Percentiles rank a stretch among this genome's conserved stretches.
These are phyloP conservation scores for Keithomyces neogunnii DNA, from an alignment of 2,329 filamentous ascomycete species.

Conservation along the genomic window DNA sequence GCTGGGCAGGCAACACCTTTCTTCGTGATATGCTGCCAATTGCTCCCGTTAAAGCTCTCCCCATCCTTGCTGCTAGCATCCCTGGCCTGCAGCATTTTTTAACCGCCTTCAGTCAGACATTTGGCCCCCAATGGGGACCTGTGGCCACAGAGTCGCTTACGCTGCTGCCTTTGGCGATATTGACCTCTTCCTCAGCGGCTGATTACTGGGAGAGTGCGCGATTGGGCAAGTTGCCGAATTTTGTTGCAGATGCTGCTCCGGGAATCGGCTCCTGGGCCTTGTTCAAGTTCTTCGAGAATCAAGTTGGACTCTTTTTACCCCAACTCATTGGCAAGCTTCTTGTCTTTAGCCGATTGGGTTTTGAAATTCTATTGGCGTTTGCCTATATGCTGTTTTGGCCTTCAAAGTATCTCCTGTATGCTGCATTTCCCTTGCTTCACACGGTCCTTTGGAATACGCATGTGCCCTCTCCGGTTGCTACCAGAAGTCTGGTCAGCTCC, in stretches of 20 bases:
- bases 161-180: slow-evolving; percentile 57
- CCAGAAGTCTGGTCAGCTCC: slow-evolving; percentile 54
- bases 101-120: slow-evolving; percentile 53
- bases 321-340: slow-evolving; percentile 51
- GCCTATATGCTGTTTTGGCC: slow-evolving; percentile 60
- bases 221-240: slow-evolving; percentile 44
- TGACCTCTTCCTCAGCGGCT: slow-evolving; percentile 56
- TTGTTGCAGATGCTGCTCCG: slow-evolving; percentile 54
- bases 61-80: slow-evolving; percentile 66
- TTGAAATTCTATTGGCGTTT: slow-evolving; percentile 60
- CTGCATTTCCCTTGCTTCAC: slow-evolving; percentile 65
- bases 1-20: slow-evolving; percentile 60
- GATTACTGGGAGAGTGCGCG: slow-evolving; percentile 56
- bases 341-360: slow-evolving; percentile 59
- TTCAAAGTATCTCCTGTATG: slow-evolving; percentile 57
- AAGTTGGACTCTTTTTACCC: slow-evolving; percentile 31
- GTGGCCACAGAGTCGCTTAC: slow-evolving; percentile 66
- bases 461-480: slow-evolving; percentile 51
- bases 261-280: slow-evolving; percentile 59
- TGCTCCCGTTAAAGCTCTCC: slow-evolving; percentile 47
- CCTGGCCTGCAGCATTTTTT: slow-evolving; percentile 66
- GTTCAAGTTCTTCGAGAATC: slow-evolving; percentile 44
- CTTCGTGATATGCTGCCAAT: slow-evolving; percentile 37
- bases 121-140: slow-evolving; percentile 68
- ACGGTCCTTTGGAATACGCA: slow-evolving; percentile 68